Conservation (phyloP, 2,329 filamentous ascomycete species). For the Didymella lethalis region DNA sequence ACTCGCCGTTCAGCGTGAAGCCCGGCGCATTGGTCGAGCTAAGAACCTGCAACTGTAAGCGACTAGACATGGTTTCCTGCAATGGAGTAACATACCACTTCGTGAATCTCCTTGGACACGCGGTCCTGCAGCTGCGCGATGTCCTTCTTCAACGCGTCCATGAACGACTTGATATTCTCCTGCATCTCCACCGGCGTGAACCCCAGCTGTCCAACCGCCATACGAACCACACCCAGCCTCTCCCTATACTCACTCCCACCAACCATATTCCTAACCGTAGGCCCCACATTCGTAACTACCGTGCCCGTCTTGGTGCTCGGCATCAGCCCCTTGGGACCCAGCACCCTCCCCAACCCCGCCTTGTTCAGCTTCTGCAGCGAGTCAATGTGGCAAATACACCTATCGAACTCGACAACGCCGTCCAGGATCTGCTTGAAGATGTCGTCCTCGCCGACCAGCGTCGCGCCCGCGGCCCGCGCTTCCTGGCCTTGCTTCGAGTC, state of each 20-base stretch:
- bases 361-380: conserved; percentile 81
- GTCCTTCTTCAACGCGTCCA: conserved; percentile 80
- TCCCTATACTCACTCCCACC: conserved; percentile 90
- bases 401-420: conserved; percentile 85
- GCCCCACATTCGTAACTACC: conserved; percentile 79
- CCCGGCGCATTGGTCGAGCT: conserved; percentile 88
- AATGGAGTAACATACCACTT: conserved; percentile 63
- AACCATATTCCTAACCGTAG: conserved; percentile 80
- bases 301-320: conserved; percentile 88
- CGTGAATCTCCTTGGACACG: conserved; percentile 75
- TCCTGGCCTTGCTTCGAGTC: conserved; percentile 76
- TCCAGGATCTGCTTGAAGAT: conserved; percentile 81
- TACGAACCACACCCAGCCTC: conserved; percentile 79
- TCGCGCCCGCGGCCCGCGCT: conserved; percentile 79
- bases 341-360: conserved; percentile 77
- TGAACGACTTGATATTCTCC: conserved; percentile 80
- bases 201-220: conserved; percentile 89
- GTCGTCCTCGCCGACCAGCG: conserved; percentile 82
- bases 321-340: conserved; percentile 93
- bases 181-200: conserved; percentile 88
- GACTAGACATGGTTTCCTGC: not conserved
- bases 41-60: conserved; percentile 67
- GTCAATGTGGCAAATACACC: conserved; percentile 83
- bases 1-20: conserved; percentile 83
- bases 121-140: conserved; percentile 70